Base-by-base conservation (phyloP, 306 rosid species). In the Acacia confusa region DNA sequence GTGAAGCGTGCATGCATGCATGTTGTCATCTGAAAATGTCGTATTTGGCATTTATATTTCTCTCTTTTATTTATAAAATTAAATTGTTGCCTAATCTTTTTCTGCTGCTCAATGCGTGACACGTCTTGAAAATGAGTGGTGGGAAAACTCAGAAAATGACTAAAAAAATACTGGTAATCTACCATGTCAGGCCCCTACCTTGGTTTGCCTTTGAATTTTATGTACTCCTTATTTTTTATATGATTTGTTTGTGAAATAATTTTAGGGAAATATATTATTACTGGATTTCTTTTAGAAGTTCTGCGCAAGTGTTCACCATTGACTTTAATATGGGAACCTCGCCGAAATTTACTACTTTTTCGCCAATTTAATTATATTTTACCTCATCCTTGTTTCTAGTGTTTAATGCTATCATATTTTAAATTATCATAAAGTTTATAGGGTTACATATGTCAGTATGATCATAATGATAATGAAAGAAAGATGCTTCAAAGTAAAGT, bases 341-440 rank as follows among this genome's bases (percentile, higher is more conserved):
- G 41, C 83, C 78, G 74, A 80, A 83, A 58, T 83, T 68, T 76
- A 72, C 78, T 70, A 68, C 71, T 80, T 82, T 16, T 48, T 65
- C 41, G 16, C 47, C 27, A 65, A 36, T 61, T 78, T 82, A 22
- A 50, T 10, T 48, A 45, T 82, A 85, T 82, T 82, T 82, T 78
- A 86, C 79, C 69, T 79, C 70, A 79, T 79, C 80, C 11, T 47
- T 66, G 79, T 20, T 45, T 50, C 15, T 36, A 0, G 11, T 63
- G 69, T 13, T 27, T 61, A 25, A 27, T 3, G 1, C 30, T 24
- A 58, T 81, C 44, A 44, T 82, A 85, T 85, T 79, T 82, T 74
- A 85, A 75, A 50, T 79, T 75, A 82, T 79, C 79, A 32, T 64
- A 17, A 24, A 73, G 76, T 19, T 44, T 45, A n/a, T 48, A 0